These are phyloP conservation scores for Penstemon newberryi DNA, from an alignment of 257 asterid species.

Conservation along the genomic window DNA sequence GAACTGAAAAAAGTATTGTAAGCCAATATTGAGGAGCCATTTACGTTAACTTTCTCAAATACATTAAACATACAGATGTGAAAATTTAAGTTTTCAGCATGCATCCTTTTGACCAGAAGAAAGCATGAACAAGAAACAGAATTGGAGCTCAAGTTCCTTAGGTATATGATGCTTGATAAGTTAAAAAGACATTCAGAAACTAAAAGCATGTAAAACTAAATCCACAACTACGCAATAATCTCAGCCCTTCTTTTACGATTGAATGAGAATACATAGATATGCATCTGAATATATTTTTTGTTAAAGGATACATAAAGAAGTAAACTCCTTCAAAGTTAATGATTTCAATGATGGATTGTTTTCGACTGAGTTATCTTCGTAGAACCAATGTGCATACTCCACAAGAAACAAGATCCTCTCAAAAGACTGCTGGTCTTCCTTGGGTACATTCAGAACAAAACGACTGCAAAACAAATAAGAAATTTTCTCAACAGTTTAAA, in stretches of 20 bases:
- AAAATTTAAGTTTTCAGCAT: neutral
- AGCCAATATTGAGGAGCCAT: neutral
- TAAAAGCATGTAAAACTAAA: neutral
- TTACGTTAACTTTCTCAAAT: neutral
- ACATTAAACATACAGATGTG: neutral
- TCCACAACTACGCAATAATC: neutral
- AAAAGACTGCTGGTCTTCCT: constrained; percentile 95
- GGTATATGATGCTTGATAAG: too few species aligned
- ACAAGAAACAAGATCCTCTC: constrained; percentile 98
- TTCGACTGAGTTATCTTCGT: constrained; percentile 94
- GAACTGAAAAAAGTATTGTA: constrained; percentile 13
- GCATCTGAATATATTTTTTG: constrained; percentile 6
- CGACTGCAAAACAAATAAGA: constrained; percentile 60
- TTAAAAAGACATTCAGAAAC: neutral
- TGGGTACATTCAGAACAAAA: constrained; percentile 92
- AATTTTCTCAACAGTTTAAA: neutral
- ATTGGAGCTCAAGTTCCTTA: neutral
- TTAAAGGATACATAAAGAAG: constrained; percentile 82
- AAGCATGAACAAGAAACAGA: constrained; percentile 5
- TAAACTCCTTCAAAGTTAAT: constrained; percentile 86
- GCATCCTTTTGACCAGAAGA: neutral
- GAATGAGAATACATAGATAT: constrained; percentile 3
- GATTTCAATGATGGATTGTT: constrained; percentile 96
- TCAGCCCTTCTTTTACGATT: neutral
- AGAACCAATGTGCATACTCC: constrained; percentile 98